Base-by-base conservation (phyloP, 257 asterid species). In the Sherardia arvensis region DNA sequence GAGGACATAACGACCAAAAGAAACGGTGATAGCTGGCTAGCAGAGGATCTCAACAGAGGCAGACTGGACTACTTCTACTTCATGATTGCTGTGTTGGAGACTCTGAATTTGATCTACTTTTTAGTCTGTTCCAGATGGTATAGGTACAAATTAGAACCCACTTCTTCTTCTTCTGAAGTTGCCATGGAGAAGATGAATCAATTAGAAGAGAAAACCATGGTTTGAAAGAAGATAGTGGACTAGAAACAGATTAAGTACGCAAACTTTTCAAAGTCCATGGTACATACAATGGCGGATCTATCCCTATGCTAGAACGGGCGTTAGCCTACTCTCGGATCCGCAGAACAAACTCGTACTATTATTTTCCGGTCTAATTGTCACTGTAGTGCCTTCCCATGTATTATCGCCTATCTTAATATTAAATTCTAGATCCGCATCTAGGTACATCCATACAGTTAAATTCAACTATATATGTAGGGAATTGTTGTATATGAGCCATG, bases 11-110 rank as follows among this genome's bases (percentile, higher is more conserved):
- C 80, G 17, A 60, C 59, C 12, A 64, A 11, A 23, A 33, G 66
- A 1, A 66, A 62, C 4, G 61, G 59, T 22, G 76, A 66, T 27
- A 53, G 69, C 45, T 79, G 84, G 81, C 49, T 79, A 25, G 72
- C 78, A 0, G 77, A 75, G 22, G 81, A 79, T 72, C 72, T 79
- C 18, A 79, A 79, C 67, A 66, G 49, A 28, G 81, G 78, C 27
- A 79, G 60, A 60, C 64, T 79, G 70, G 84, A 79, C 47, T 53
- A 72, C 54, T 79, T 69, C 43, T 75, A 75, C 9, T 79, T 69
- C 36, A 27, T 72, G 7, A 22, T 79, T 66, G 78, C 65, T 28
- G 73, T 15, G 0, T 29, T 79, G 61, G 72, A 71, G 64, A 29
- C 70, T 51, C 8, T 75, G 23, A 67, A 75, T 59, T 64, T 75